A percentile compares a stretch with the other conserved stretches of the same genome.
Conservation (phyloP, 805 yeast species). For the Lipomyces spencermartinsiae region DNA sequence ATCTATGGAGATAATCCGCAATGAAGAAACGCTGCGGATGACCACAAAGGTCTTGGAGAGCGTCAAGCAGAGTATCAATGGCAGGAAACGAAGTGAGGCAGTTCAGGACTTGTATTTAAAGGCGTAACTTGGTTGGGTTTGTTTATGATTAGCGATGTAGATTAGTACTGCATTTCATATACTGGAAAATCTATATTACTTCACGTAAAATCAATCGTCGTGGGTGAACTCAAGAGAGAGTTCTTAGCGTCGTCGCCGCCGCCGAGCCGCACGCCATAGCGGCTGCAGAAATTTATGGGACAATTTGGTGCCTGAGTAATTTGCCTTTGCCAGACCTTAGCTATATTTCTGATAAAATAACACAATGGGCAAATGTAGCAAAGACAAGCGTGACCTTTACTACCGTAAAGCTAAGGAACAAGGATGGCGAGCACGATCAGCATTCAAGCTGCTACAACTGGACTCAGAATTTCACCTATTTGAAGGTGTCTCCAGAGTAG, state of each 20-base stretch:
- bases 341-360: neutral
- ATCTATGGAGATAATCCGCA: slow-evolving; percentile 5
- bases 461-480: slow-evolving; percentile 89
- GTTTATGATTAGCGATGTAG: neutral
- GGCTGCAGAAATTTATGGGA: neutral
- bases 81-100: slow-evolving; percentile 14
- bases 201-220: too few species aligned
- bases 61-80: slow-evolving; percentile 6
- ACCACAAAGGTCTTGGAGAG: slow-evolving; percentile 13
- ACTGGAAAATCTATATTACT: neutral
- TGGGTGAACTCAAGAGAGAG: neutral
- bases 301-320: neutral
- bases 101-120: slow-evolving; percentile 14
- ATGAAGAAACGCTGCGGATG: slow-evolving; percentile 11
- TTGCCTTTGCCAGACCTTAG: neutral
- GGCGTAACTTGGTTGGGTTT: slow-evolving; percentile 8
- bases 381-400: slow-evolving; percentile 38
- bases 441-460: slow-evolving; percentile 88
- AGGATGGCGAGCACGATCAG: slow-evolving; percentile 97
- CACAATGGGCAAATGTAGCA: slow-evolving; percentile 39
- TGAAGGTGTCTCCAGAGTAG: slow-evolving; percentile 76
- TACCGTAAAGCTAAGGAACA: slow-evolving; percentile 90
- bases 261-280: neutral
- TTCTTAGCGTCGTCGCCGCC: neutral
- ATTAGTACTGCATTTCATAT: neutral